phyloP scores from a whole-genome alignment of 805 yeast genomes.

The Lipomyces sp. region DNA sequence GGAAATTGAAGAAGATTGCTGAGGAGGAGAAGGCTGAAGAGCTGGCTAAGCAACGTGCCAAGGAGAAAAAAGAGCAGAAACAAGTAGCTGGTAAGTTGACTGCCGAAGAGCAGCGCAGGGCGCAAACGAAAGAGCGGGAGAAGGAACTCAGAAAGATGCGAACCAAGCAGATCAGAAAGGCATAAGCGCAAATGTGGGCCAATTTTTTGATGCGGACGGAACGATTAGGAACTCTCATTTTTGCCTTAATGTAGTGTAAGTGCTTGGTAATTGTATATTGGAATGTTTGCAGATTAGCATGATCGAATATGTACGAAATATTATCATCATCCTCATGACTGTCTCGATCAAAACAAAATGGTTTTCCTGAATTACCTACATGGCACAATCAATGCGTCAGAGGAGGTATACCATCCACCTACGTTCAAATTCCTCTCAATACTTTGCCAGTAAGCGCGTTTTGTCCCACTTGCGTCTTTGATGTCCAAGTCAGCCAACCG shows the following conservation, averaged over 20 bases:
- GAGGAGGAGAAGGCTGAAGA: constrained; percentile 64
- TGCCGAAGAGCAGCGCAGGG: constrained; percentile 78
- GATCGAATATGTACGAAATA: not conserved
- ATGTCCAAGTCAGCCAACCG: constrained; percentile 45
- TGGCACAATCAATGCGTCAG: not conserved
- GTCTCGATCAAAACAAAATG: not conserved
- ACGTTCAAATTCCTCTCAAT: constrained; percentile 46
- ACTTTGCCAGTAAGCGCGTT: constrained; percentile 55
- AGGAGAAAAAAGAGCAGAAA: constrained; percentile 57
- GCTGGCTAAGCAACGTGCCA: constrained; percentile 70
- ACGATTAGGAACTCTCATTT: not conserved
- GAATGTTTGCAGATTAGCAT: not conserved
- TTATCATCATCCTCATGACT: not conserved
- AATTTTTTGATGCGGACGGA: not conserved
- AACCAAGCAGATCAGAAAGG: constrained; percentile 57
- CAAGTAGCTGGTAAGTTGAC: constrained; percentile 54
- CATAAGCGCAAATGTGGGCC: not conserved
- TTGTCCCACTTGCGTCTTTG: constrained; percentile 39
- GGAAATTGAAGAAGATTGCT: constrained; percentile 69
- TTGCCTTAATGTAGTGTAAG: not conserved
- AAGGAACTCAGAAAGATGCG: constrained; percentile 76
- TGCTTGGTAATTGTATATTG: not conserved
- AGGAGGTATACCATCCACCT: constrained; percentile 35
- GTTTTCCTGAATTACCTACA: not conserved
- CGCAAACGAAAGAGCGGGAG: constrained; percentile 77